Evolutionary conservation across 2,329 filamentous ascomycete species (phyloP).

Genomic region (Diaporthe citri): DNA sequence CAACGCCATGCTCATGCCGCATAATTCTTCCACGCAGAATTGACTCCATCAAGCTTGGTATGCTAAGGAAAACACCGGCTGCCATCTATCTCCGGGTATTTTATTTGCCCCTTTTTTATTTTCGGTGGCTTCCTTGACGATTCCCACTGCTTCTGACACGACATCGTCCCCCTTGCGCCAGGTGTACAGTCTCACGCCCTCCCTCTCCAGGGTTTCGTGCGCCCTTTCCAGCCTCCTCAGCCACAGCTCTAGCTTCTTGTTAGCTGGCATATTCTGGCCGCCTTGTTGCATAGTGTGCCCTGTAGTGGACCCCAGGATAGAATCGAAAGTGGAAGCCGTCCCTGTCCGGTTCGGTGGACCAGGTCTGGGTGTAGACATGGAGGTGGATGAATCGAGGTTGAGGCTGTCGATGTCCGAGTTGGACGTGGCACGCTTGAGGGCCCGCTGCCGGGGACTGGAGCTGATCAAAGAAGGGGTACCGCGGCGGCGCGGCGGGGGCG

Average conservation of each 20-base stretch:
- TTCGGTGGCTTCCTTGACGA: conserved; percentile 69
- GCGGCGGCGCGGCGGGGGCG: conserved; percentile 61
- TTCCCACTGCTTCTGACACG: conserved; percentile 71
- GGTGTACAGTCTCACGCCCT: conserved; percentile 77
- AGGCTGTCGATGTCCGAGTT: conserved; percentile 51
- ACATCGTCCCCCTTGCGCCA: conserved; percentile 83
- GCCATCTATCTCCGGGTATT: conserved; percentile 32
- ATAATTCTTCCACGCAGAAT: neutral
- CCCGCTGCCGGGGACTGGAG: conserved; percentile 49
- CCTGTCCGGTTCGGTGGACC: conserved; percentile 31
- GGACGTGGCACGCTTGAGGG: conserved; percentile 53
- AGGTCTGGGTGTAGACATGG: conserved; percentile 43
- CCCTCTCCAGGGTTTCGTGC: conserved; percentile 69
- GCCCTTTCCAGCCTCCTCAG: conserved; percentile 75
- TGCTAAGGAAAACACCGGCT: neutral
- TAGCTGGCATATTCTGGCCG: conserved; percentile 50
- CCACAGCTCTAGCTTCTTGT: conserved; percentile 82
- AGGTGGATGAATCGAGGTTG: conserved; percentile 47
- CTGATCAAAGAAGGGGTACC: conserved; percentile 54
- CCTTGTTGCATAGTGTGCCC: conserved; percentile 43
- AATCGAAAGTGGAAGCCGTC: conserved; percentile 37
- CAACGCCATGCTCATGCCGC: conserved; percentile 33
- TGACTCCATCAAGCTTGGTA: neutral
- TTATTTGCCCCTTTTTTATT: conserved; percentile 49
- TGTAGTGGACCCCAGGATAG: conserved; percentile 40